Evolutionary conservation across 441 rosid genomes (phyloP), one percentile per base, ranked within the genome.

Genomic region (Geranium incanum): DNA sequence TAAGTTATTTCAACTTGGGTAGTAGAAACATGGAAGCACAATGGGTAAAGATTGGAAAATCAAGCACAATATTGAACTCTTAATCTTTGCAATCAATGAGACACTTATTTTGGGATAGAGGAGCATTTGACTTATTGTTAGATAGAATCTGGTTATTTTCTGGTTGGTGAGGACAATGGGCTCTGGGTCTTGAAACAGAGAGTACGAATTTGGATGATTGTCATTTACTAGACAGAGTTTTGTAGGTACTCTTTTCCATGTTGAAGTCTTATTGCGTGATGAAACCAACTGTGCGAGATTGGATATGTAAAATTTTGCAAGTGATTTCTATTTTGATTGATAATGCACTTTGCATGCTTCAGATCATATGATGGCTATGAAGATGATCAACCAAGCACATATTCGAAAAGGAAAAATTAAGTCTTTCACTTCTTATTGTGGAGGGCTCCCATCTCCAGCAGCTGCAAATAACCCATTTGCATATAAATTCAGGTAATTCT

Each of bases 291-390:
- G 62, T 55, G n/a, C 19, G 19, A 13, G 62, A 5, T 55, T 55
- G 62, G 62, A 16, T n/a, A n/a, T n/a, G 5, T 55, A 55, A 55
- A 55, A n/a, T 55, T 55, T n/a, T 55, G 62, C 16, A 4, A 55
- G 15, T 15, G 0, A 55, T 55, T 55, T 7, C 62, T 55, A 55
- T 55, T 55, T 55, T n/a, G 19, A 55, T 5, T 55, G 62, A 55
- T 13, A 13, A 21, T 16, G 36, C 48, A 48, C 39, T 69, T 21
- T 70, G 69, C 57, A 77, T 80, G 66, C 63, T 63, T 78, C 84
- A 94, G 97, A 92, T 87, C 97, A 94, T 78, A 94, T 94, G 97
- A 84, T 94, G 97, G 99, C 97, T 63, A 89, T 87, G 95, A 94
- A 91, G 83, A 90, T 94, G 94, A 90, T 92, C 78, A 84, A 92